These are phyloP conservation scores for Fusarium annulatum DNA, from an alignment of 2,329 filamentous ascomycete genomes.

Conservation along the genomic window DNA sequence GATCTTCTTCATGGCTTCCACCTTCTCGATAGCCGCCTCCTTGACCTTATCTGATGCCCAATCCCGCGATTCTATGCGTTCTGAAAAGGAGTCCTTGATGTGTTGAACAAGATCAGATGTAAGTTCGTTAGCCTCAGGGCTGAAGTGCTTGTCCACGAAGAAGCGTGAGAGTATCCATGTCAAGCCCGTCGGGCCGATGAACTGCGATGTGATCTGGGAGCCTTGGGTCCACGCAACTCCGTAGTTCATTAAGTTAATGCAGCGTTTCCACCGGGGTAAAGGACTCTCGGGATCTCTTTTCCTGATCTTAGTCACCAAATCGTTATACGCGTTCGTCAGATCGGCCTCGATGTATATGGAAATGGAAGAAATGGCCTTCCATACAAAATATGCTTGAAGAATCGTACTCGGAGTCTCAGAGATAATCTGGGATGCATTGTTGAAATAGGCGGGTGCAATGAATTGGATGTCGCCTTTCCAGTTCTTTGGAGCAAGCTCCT, in stretches of 20 bases:
- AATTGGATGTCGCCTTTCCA: neutral
- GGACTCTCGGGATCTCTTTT: neutral
- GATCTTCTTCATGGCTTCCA: conserved; percentile 74
- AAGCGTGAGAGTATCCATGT: conserved; percentile 78
- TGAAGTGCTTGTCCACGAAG: conserved; percentile 76
- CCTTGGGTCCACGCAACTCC: conserved; percentile 12
- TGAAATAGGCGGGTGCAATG: accelerated
- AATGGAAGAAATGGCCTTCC: neutral
- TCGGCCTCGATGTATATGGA: neutral
- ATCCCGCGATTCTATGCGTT: conserved; percentile 65
- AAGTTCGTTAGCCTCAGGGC: conserved; percentile 70
- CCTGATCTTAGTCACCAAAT: neutral
- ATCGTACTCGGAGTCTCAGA: neutral
- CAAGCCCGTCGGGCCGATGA: conserved; percentile 52
- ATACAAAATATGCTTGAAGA: neutral
- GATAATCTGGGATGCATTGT: neutral
- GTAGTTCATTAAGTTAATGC: neutral
- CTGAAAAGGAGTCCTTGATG: conserved; percentile 73
- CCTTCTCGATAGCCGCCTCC: conserved; percentile 70
- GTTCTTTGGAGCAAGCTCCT: neutral
- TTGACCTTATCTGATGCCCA: conserved; percentile 75
- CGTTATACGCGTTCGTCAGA: neutral
- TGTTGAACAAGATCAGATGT: conserved; percentile 77
- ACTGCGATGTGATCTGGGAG: neutral
- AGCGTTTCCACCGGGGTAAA: neutral